Conservation (phyloP, 768 basidiomycete species). For the Suillus variegatus region DNA sequence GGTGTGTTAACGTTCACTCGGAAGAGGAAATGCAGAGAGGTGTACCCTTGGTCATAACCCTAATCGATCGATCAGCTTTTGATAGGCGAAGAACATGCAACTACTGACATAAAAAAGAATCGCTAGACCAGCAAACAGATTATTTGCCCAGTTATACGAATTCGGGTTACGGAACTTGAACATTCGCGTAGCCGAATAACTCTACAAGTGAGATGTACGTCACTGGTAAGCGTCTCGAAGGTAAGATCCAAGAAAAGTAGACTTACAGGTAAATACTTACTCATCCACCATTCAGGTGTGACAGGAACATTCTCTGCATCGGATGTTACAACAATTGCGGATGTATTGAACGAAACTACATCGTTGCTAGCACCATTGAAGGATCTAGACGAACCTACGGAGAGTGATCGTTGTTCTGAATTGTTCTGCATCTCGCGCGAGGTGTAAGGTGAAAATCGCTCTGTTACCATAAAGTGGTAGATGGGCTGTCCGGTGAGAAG, state of each 20-base stretch:
- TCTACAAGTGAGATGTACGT: background rate
- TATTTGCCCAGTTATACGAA: slow-evolving; percentile 12
- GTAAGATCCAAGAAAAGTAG: background rate
- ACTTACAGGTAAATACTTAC: slow-evolving; percentile 11
- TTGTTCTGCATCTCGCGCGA: background rate
- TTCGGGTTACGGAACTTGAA: slow-evolving; percentile 5
- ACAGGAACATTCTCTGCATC: slow-evolving; percentile 5
- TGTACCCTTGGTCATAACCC: slow-evolving; percentile 10
- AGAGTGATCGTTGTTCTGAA: background rate
- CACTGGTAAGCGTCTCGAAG: background rate
- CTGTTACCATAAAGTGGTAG: background rate
- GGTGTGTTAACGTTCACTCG: background rate
- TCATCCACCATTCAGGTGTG: slow-evolving; percentile 9
- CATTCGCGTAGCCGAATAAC: slow-evolving; percentile 7
- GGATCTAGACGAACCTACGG: background rate
- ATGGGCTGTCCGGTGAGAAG: background rate
- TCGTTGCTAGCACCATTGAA: background rate
- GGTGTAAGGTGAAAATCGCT: background rate
- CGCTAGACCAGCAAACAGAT: slow-evolving; percentile 8
- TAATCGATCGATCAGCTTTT: background rate
- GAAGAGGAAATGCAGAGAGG: background rate
- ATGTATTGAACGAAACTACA: background rate
- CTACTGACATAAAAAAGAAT: slow-evolving; percentile 7
- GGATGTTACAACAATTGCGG: background rate
- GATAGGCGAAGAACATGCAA: background rate